Base-by-base conservation (phyloP, 306 rosid genomes). In the Rosa chinensis region DNA sequence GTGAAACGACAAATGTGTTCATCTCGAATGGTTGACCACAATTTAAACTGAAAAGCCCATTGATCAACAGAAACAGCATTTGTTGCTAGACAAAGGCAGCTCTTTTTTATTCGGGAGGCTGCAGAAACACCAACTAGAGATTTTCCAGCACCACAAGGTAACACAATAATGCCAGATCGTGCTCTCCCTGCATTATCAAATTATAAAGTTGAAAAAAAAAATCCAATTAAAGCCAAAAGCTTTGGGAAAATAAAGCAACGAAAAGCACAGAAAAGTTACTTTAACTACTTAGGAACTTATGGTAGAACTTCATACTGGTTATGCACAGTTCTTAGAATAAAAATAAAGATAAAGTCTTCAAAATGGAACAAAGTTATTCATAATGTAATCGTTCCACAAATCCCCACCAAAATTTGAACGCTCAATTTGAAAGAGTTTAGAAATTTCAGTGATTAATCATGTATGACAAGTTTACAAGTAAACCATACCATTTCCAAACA, bases 91-190 rank as follows among this genome's bases (percentile, higher is more conserved):
- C 99, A 94, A 77, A 94, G 97, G 74, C 97, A 94, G 82, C 99
- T 94, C 85, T 94, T 92, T 81, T 87, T 93, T 66, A 94, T 89
- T 82, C 97, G 90, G 79, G 87, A 88, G 76, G 99, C 99, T 39
- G 99, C 99, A 86, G 99, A 94, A 83, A 94, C 99, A 68, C 99
- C 99, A 73, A 94, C 99, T 49, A 94, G 85, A 83, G 99, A 94
- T 87, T 94, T 94, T 80, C 97, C 97, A 62, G 99, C 97, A 84
- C 99, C 99, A 80, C 99, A 92, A 59, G 99, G 99, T 45, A 94
- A 85, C 72, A 94, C 99, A 82, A 94, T 94, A 78, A 94, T 94
- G 64, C 99, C 99, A 63, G 99, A 94, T 86, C 99, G 90, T 84
- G 99, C 99, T 86, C 97, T 91, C 63, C 99, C 97, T 94, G 89